These are phyloP conservation scores for Cyclotella kingstonii DNA, from an alignment of 108 stramenopile species.

Conservation along the genomic window DNA sequence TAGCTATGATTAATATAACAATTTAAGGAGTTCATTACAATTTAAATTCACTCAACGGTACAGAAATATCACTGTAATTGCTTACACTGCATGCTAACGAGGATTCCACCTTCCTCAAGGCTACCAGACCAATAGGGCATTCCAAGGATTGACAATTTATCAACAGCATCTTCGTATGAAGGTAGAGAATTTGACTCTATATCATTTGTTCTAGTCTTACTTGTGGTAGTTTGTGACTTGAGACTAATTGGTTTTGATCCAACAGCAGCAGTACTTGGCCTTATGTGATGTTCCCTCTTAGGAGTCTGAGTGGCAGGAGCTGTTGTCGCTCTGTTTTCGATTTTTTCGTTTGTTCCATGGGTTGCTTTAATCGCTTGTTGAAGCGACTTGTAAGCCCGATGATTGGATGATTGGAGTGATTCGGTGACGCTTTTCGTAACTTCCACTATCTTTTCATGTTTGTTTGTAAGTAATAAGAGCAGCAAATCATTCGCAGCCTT, in stretches of 20 bases:
- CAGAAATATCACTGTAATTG: background rate
- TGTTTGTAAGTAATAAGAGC: conserved; percentile 39
- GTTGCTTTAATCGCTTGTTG: conserved; percentile 7
- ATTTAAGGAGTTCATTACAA: background rate
- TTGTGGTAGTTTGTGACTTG: background rate
- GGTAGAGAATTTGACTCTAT: conserved; percentile 16
- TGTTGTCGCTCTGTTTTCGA: conserved; percentile 1
- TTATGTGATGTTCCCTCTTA: background rate
- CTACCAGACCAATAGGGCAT: conserved; percentile 73
- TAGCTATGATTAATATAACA: conserved; percentile 34
- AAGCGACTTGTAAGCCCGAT: conserved; percentile 74
- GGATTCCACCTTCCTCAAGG: conserved; percentile 63
- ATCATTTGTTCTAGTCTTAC: background rate
- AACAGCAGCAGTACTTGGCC: background rate
- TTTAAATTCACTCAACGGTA: background rate
- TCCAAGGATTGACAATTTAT: conserved; percentile 31
- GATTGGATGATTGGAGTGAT: conserved; percentile 49
- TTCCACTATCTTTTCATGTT: conserved; percentile 36
- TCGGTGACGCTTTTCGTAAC: conserved; percentile 34
- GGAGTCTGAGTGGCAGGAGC: conserved; percentile 6
- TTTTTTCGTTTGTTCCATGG: background rate
- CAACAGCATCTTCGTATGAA: conserved; percentile 56
- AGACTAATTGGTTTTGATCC: background rate
- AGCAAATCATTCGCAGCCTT: conserved; percentile 63
- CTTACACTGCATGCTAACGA: conserved; percentile 74